These are phyloP conservation scores for Colletotrichum camelliae DNA, from an alignment of 2,329 filamentous ascomycete species.

Conservation along the genomic window DNA sequence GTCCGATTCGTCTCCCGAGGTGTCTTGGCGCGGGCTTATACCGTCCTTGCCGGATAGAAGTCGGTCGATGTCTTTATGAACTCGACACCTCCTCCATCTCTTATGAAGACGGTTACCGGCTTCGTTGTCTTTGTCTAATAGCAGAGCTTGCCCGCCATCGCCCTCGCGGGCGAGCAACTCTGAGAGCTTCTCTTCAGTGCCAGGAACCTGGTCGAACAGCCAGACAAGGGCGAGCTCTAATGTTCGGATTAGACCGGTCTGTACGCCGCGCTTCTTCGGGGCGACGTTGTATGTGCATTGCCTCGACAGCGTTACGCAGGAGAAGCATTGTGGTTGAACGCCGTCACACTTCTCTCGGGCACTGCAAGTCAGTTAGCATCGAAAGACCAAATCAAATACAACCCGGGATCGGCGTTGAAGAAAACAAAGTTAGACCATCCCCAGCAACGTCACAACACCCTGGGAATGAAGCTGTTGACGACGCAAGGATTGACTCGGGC, in stretches of 20 bases:
- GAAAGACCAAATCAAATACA: background rate
- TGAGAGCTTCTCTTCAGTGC: slow-evolving; percentile 63
- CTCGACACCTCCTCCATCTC: slow-evolving; percentile 66
- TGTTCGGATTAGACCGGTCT: slow-evolving; percentile 80
- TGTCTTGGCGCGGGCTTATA: slow-evolving; percentile 35
- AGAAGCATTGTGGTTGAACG: slow-evolving; percentile 68
- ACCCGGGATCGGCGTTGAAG: background rate
- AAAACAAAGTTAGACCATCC: background rate
- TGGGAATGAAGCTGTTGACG: background rate
- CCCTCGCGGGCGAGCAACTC: slow-evolving; percentile 54
- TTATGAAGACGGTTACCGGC: slow-evolving; percentile 63
- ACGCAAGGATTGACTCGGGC: background rate
- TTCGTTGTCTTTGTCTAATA: slow-evolving; percentile 56
- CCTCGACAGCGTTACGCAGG: slow-evolving; percentile 67
- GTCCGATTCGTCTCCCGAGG: slow-evolving; percentile 38
- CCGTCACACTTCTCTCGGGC: slow-evolving; percentile 78
- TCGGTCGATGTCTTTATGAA: slow-evolving; percentile 67
- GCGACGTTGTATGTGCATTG: slow-evolving; percentile 75
- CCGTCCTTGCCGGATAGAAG: slow-evolving; percentile 56
- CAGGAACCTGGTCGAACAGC: slow-evolving; percentile 67
- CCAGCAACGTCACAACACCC: background rate
- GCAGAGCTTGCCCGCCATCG: slow-evolving; percentile 45
- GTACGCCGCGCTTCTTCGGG: slow-evolving; percentile 78
- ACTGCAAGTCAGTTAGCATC: slow-evolving; percentile 25
- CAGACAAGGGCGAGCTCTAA: slow-evolving; percentile 73